These are phyloP conservation scores for Chrysoporthe puriensis DNA, from an alignment of 2,329 filamentous ascomycete genomes.

Conservation along the genomic window DNA sequence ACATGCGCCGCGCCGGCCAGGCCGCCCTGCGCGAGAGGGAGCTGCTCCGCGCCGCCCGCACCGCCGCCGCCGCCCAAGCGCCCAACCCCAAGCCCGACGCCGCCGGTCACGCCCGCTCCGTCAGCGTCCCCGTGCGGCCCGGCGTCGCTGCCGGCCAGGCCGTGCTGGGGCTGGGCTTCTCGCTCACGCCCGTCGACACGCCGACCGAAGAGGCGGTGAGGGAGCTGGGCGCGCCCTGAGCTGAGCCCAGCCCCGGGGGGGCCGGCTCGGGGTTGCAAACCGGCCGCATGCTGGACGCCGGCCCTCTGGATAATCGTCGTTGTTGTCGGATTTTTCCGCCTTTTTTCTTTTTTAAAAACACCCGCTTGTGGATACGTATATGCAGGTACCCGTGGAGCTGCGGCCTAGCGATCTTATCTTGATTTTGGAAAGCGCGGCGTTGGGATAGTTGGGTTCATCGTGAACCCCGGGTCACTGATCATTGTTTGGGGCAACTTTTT, in stretches of 20 bases:
- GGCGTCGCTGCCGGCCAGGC: conserved; percentile 41
- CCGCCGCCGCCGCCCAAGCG: conserved; percentile 24
- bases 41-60: conserved; percentile 25
- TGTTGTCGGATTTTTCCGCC: no score
- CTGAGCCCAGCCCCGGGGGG: background rate
- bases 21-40: conserved; percentile 31
- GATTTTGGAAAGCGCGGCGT: conserved; percentile 27
- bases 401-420: conserved; percentile 17
- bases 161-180: conserved; percentile 44
- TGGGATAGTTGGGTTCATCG: conserved; percentile 15
- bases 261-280: background rate
- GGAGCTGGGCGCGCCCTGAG: conserved; percentile 20
- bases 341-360: background rate
- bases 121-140: conserved; percentile 35
- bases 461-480: background rate
- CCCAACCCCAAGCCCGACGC: background rate
- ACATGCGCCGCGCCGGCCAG: conserved; percentile 63
- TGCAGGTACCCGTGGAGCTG: background rate
- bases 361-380: background rate
- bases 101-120: conserved; percentile 40
- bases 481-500: background rate
- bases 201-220: conserved; percentile 37
- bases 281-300: no score
- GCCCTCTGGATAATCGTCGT: no score
- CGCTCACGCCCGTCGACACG: conserved; percentile 47